Evolutionary conservation across 2,329 filamentous ascomycete genomes (phyloP).

Genomic region (Cladosporium halotolerans): DNA sequence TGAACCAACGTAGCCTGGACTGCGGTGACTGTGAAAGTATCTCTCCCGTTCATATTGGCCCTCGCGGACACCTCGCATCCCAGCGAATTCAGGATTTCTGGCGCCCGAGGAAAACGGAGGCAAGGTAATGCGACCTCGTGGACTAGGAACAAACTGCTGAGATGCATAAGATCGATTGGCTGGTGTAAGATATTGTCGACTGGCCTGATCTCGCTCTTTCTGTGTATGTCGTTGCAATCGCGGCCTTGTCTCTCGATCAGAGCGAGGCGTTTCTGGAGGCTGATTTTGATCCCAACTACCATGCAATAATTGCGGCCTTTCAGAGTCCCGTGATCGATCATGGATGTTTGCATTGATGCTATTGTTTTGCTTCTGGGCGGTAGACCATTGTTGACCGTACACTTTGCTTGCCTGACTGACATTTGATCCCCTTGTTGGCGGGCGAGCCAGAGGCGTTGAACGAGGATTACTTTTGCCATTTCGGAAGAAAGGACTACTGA

Average conservation of each 20-base stretch:
- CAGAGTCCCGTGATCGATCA: not conserved
- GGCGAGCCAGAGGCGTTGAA: not conserved
- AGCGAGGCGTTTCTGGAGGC: not conserved
- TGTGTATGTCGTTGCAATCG: not conserved
- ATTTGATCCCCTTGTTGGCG: not conserved
- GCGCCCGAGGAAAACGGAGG: conserved; percentile 6
- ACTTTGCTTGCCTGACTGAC: not conserved
- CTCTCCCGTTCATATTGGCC: conserved; percentile 14
- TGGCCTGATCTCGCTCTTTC: not conserved
- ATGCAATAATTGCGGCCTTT: not conserved
- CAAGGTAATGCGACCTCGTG: conserved; percentile 16
- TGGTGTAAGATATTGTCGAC: too few relatives aligned
- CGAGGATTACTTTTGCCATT: not conserved
- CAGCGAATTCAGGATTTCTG: conserved; percentile 16
- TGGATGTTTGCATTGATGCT: not conserved
- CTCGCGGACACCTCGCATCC: conserved; percentile 23
- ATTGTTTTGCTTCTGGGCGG: not conserved
- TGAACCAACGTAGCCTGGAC: conserved; percentile 8
- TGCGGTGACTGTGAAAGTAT: not conserved
- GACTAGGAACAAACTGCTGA: not conserved
- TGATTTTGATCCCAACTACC: not conserved
- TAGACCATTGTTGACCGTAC: not conserved
- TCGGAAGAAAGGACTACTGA: conserved; percentile 38
- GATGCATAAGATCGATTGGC: too few relatives aligned
- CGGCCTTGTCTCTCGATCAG: not conserved